These are phyloP conservation scores for Aureobasidium melanogenum DNA, from an alignment of 2,329 filamentous ascomycete genomes.

Conservation along the genomic window DNA sequence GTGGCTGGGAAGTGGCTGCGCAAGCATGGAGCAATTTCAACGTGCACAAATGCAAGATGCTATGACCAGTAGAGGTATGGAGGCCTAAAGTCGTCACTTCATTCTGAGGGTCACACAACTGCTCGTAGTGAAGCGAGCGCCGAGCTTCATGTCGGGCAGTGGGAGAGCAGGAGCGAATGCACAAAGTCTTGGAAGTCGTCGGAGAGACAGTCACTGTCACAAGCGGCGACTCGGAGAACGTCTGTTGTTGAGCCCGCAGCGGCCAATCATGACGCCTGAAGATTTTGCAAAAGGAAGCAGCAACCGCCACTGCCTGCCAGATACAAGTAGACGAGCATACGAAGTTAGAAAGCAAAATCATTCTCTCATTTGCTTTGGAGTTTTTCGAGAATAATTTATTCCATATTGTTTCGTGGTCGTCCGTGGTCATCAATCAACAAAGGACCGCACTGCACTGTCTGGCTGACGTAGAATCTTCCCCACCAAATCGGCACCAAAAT, in stretches of 20 bases:
- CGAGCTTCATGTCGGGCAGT: background rate
- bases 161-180: background rate
- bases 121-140: background rate
- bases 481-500: background rate
- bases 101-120: background rate
- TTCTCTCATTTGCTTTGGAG: background rate
- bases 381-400: background rate
- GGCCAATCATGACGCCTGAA: constrained; percentile 1
- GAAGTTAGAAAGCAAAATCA: background rate
- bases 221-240: background rate
- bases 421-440: background rate
- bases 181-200: background rate
- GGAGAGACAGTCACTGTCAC: background rate
- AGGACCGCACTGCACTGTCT: background rate
- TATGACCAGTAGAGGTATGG: background rate
- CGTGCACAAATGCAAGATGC: constrained; percentile 5
- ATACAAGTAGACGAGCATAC: background rate
- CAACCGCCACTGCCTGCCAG: background rate
- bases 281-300: background rate
- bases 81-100: background rate
- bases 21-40: background rate
- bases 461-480: background rate
- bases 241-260: constrained; percentile 4
- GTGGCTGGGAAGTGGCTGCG: constrained; percentile 12
- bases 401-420: background rate